These are phyloP conservation scores for Daldinia childiae DNA, from an alignment of 495 filamentous ascomycete species.

Conservation along the genomic window DNA sequence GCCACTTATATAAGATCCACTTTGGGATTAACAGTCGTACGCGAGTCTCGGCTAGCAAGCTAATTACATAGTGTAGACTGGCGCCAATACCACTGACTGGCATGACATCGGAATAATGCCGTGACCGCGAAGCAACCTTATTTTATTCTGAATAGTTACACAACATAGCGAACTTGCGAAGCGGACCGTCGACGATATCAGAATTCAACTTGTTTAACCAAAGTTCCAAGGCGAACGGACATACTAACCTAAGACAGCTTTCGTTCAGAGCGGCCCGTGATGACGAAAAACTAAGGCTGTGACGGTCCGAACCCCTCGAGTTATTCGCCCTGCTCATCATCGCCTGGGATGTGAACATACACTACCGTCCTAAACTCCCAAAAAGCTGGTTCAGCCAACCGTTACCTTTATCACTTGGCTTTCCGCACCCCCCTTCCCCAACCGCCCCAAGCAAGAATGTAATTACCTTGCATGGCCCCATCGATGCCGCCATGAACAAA, in stretches of 20 bases:
- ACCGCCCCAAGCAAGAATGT: neutral
- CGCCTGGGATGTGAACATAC: neutral
- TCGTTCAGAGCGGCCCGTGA: neutral
- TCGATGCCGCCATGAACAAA: neutral
- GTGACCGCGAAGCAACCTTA: neutral
- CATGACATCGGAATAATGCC: neutral
- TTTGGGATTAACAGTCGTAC: slow-evolving; percentile 2
- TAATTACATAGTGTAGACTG: slow-evolving; percentile 1
- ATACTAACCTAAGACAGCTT: neutral
- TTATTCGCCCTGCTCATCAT: slow-evolving; percentile 7
- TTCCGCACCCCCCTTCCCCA: neutral
- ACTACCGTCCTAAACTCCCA: neutral
- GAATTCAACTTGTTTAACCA: neutral
- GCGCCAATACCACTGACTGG: neutral
- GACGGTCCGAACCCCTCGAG: slow-evolving; percentile 14
- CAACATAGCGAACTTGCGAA: neutral
- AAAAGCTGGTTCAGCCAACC: slow-evolving; percentile 1
- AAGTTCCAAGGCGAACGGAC: neutral
- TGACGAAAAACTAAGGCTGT: neutral
- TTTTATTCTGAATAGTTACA: neutral
- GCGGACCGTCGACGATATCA: slow-evolving; percentile 4
- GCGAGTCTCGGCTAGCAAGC: neutral
- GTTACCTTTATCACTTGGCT: slow-evolving; percentile 1
- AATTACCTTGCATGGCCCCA: neutral
- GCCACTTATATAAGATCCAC: neutral